Base-by-base conservation (phyloP, 2,329 filamentous ascomycete species). In the Xylariaceae sp. region DNA sequence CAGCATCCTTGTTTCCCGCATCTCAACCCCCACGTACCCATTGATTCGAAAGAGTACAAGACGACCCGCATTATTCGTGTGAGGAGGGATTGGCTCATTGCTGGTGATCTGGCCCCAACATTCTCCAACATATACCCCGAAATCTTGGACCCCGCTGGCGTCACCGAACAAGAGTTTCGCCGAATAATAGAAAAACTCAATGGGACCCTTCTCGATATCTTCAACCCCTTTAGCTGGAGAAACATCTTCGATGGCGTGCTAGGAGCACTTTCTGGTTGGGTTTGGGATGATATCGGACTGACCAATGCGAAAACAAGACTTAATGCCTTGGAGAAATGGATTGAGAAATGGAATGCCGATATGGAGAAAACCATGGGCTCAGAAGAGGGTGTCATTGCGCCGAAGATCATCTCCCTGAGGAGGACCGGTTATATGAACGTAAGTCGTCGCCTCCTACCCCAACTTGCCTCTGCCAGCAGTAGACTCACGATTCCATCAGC, bases 51-150 rank as follows among this genome's bases (percentile, higher is more conserved):
- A 12, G 82, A 94, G 54, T 88, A 88, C 60, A 67, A 76, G 37
- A 82, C 76, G 6, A 98, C 93, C 2, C 85, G 92, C 45, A 87
- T 98, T 53, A 96, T 98, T 59, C 85, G 93, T 14, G 85, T 98
- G 52, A 83, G 85, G 47, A 80, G 93, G 34, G 93, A 98, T 67
- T 98, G 91, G 87, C 84, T 97, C 68, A 67, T 91, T 22, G 80
- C 84, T 49, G 93, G 92, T 27, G 93, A 98, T 65, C 72, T 95
- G 22, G 92, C 91, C 1, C 93, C 93, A 0, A 89, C 91, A 0
- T 97, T 94, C 63, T 93, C 88, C 14, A 96, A 97, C 59, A 74
- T 96, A 3, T 98, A 98, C 60, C 93, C 93, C 0, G 93, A 98
- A 63, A 95, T 98, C 47, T 74, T 98, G 6, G 91, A 96, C 55